Percentiles rank a stretch among this genome's conserved stretches.
Conservation (phyloP, 2,329 filamentous ascomycete genomes). For the Pseudopyrenochaeta lycopersici region DNA sequence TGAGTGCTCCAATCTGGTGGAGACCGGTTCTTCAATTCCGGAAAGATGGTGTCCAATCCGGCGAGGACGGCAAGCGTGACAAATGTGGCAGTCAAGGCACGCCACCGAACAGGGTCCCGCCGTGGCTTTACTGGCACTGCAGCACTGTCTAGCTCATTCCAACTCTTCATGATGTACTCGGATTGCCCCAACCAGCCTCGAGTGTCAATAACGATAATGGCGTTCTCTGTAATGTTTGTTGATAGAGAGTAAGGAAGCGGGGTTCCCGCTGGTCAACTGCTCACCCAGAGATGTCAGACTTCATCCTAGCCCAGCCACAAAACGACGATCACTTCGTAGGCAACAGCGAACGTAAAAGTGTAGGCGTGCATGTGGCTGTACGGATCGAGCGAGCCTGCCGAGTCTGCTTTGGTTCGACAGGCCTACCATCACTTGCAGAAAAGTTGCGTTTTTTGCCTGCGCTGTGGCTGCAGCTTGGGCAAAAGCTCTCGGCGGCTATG, state of each 20-base stretch:
- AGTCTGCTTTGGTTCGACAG: conserved; percentile 2
- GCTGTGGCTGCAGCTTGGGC: conserved; percentile 23
- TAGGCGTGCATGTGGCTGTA: conserved; percentile 2
- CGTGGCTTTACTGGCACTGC: conserved; percentile 14
- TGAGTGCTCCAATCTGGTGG: conserved; percentile 9
- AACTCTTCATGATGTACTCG: conserved; percentile 30
- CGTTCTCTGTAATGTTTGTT: conserved; percentile 9
- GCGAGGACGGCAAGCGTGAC: conserved; percentile 25
- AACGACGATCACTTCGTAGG: neutral
- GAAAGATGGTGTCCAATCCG: conserved; percentile 27
- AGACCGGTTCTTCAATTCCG: conserved; percentile 16
- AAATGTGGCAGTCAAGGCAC: conserved; percentile 22
- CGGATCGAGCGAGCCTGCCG: neutral
- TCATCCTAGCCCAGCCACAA: neutral
- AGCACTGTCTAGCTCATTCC: conserved; percentile 18
- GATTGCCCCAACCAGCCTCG: neutral
- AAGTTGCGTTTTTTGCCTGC: conserved; percentile 18
- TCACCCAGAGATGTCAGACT: neutral
- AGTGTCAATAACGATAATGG: conserved; percentile 6
- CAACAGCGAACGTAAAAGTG: conserved; percentile 8
- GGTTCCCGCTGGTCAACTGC: conserved; percentile 1
- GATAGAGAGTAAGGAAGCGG: conserved; percentile 6
- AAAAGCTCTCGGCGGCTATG: conserved; percentile 30
- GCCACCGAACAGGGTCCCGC: conserved; percentile 16
- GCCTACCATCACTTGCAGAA: conserved; percentile 25